These are phyloP conservation scores for Aspergillus felis DNA, from an alignment of 2,329 filamentous ascomycete species.

Conservation along the genomic window DNA sequence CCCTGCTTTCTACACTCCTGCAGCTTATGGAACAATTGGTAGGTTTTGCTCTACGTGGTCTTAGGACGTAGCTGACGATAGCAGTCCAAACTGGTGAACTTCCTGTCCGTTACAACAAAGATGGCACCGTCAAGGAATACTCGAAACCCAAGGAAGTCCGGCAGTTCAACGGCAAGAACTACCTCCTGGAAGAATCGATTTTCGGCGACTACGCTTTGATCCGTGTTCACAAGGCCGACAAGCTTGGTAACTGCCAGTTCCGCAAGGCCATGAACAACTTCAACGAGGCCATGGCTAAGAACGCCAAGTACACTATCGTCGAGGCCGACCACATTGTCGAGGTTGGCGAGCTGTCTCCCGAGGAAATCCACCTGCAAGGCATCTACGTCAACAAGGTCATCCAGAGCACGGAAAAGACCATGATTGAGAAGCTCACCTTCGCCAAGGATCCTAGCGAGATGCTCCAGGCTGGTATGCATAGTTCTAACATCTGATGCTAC, in stretches of 20 bases:
- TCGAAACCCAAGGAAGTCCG: conserved; percentile 67
- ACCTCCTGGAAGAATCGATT: conserved; percentile 73
- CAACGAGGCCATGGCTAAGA: conserved; percentile 74
- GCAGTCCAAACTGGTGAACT: conserved; percentile 46
- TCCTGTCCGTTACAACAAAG: conserved; percentile 76
- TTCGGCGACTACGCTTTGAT: conserved; percentile 74
- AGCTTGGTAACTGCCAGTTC: conserved; percentile 76
- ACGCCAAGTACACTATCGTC: conserved; percentile 73
- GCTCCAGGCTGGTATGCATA: conserved; percentile 47
- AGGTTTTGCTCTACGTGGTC: conserved; percentile 32
- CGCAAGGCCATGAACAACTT: conserved; percentile 71
- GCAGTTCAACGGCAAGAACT: conserved; percentile 68
- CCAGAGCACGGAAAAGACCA: conserved; percentile 65
- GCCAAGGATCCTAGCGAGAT: conserved; percentile 58
- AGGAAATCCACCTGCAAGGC: conserved; percentile 74
- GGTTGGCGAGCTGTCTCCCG: conserved; percentile 66
- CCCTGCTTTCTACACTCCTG: conserved; percentile 81
- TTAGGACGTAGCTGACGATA: conserved; percentile 28
- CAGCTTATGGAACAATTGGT: conserved; percentile 70
- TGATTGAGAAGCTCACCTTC: conserved; percentile 75
- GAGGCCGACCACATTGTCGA: conserved; percentile 83
- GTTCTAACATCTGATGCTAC: conserved; percentile 30
- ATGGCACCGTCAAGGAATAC: conserved; percentile 70
- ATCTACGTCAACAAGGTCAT: conserved; percentile 82
- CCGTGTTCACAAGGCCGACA: conserved; percentile 72